Conservation (phyloP, 2,329 filamentous ascomycete genomes). For the Trichoderma polysporum region DNA sequence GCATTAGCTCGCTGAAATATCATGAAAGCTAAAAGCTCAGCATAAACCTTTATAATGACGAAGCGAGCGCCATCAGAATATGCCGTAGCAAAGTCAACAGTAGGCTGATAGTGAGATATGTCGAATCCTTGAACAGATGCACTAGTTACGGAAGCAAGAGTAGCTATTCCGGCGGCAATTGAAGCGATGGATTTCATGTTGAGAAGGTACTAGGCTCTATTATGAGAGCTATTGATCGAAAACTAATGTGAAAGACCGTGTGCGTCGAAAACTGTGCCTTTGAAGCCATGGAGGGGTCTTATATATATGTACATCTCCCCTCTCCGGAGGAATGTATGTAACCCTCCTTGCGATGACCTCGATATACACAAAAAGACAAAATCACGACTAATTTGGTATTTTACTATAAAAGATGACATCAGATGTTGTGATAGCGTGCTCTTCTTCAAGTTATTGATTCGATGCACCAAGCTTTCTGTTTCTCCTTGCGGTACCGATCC, state of each 20-base stretch:
- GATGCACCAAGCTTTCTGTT: not conserved
- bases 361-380: not conserved
- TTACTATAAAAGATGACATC: not conserved
- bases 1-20: not conserved
- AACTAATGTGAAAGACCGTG: not conserved
- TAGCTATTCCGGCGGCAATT: not conserved
- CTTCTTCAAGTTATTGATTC: not conserved
- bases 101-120: constrained; percentile 42
- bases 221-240: not conserved
- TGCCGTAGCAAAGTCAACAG: constrained; percentile 39
- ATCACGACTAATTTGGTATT: not conserved
- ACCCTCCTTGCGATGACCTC: not conserved
- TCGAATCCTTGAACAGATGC: constrained; percentile 41
- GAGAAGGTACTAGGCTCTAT: rapidly evolving
- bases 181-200: not conserved
- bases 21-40: rapidly evolving
- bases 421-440: not conserved
- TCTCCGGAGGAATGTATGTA: not conserved
- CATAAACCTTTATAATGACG: constrained; percentile 44
- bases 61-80: constrained; percentile 43
- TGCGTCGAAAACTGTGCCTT: not conserved
- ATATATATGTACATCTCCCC: not conserved
- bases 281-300: not conserved
- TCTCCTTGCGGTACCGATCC: not conserved
- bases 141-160: constrained; percentile 18